A percentile compares a stretch with the other conserved stretches of the same genome.
Conservation (phyloP, 2,329 filamentous ascomycete species). For the Fusarium albidum region DNA sequence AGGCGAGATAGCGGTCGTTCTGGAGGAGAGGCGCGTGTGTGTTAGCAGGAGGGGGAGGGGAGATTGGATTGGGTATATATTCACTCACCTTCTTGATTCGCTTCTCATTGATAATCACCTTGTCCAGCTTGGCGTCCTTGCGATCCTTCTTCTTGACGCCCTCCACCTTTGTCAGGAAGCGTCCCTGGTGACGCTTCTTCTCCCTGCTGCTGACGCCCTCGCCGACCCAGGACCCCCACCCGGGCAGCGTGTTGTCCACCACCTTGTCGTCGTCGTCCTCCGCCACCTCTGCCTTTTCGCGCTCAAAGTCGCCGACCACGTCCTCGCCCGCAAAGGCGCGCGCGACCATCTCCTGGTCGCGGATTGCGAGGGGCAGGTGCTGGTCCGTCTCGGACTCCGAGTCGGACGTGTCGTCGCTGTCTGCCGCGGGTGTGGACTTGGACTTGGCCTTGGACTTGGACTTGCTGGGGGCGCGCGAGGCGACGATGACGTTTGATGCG, state of each 20-base stretch:
- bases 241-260: constrained; percentile 84
- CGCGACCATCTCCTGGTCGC: constrained; percentile 74
- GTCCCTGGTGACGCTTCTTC: constrained; percentile 68
- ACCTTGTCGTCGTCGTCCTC: constrained; percentile 84
- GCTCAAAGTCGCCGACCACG: constrained; percentile 80
- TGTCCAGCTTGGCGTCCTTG: constrained; percentile 81
- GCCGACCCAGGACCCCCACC: constrained; percentile 94
- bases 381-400: constrained; percentile 56
- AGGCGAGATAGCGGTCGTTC: constrained; percentile 88
- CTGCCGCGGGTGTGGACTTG: constrained; percentile 32
- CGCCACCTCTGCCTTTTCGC: constrained; percentile 77
- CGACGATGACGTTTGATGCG: constrained; percentile 46
- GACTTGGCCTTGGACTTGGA: constrained; percentile 40
- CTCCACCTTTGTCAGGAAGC: constrained; percentile 71
- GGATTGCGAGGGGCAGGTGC: constrained; percentile 65
- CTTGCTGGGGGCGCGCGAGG: constrained; percentile 42
- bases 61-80: too few relatives aligned
- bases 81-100: constrained; percentile 81
- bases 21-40: constrained; percentile 43
- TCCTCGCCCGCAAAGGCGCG: constrained; percentile 90
- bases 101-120: constrained; percentile 94
- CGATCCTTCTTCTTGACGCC: constrained; percentile 80
- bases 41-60: not conserved
- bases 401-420: constrained; percentile 44
- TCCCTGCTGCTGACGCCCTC: constrained; percentile 79